Base-by-base conservation (phyloP, 192 early-diverging fungal species). In the Rhizophagus clarus region DNA sequence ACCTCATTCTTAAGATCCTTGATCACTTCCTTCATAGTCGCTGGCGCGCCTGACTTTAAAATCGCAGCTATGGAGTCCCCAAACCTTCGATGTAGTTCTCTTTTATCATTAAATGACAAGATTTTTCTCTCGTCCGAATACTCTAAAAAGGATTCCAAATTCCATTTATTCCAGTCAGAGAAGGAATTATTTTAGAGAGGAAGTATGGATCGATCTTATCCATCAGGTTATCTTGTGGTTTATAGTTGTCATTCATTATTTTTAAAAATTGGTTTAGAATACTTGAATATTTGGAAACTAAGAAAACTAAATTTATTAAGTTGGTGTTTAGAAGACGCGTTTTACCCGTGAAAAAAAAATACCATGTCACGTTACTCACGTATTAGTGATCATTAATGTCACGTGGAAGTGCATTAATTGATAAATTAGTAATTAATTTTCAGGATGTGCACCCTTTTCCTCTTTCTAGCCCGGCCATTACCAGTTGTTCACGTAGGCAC, bases 231-330 rank as follows among this genome's bases (percentile, higher is more conserved):
- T 15, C 10, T 64, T n/a, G 63, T 9, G 12, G 63, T 64, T 64
- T 29, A 64, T 64, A 64, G 63, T 28, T 64, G 63, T 64, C 63
- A 64, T 64, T 64, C 63, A 64, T 64, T 64, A 31, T 64, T 24
- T 28, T 31, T 28, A 64, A 64, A 64, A 64, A 64, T 64, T 64
- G 63, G 63, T 28, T 49, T 49, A 49, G 47, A 49, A 49, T 49
- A 49, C 47, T 49, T 49, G 47, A 47, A 49, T 49, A 49, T 14
- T 49, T 49, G 47, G 7, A 63, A 24, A 63, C n/a, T 63, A 63
- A 22, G 62, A 63, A 29, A 63, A 63, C 62, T 63, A 63, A 63
- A 63, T 63, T 63, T 63, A 63, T 63, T 63, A 63, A 63, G n/a
- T n/a, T n/a, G n/a, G n/a, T n/a, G n/a, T n/a, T n/a, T n/a, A n/a